Evolutionary conservation across 257 asterid genomes (phyloP), one percentile per base, ranked within the genome.

Genomic region (Coffea canephora): DNA sequence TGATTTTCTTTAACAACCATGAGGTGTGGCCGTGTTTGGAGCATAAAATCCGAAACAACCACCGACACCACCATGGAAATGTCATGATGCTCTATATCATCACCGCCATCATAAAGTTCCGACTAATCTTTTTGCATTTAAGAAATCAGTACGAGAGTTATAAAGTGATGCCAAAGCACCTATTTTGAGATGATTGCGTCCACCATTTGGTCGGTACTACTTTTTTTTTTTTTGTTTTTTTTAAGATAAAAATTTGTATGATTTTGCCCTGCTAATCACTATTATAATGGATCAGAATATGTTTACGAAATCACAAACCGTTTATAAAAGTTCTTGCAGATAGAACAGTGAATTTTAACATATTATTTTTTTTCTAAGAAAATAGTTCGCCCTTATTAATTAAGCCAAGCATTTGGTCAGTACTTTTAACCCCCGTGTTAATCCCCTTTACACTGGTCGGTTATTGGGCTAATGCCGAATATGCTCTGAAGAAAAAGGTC

Each of bases 181-280:
- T 52, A 77, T 68, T 48, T 31, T 49, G 46, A n/a, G 83, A 80
- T 80, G 83, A 80, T 80, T 80, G 68, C 83, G 11, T 68, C 83
- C 83, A 80, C 83, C 79, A 66, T 23, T 74, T 65, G 11, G 43
- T 36, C 79, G n/a, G 39, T n/a, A 79, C 70, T 46, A 31, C 31
- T 31, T 31, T 31, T 31, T 31, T 31, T 31, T 31, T 31, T 31
- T 31, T 31, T 0, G 0, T 31, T 31, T 0, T 31, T 31, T 31
- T 31, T 0, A 31, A 31, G 34, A 31, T 31, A 31, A 31, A 31
- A 31, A 31, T 31, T 31, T 31, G 34, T 31, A 31, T 31, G 34
- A 31, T 31, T 31, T 31, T 31, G 34, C 31, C 31, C 31, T 31
- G 31, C 31, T 31, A 31, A 31, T 31, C 31, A 31, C 31, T 31